phyloP scores from a whole-genome alignment of 2,329 filamentous ascomycete genomes.

The Fusarium staphyleae region DNA sequence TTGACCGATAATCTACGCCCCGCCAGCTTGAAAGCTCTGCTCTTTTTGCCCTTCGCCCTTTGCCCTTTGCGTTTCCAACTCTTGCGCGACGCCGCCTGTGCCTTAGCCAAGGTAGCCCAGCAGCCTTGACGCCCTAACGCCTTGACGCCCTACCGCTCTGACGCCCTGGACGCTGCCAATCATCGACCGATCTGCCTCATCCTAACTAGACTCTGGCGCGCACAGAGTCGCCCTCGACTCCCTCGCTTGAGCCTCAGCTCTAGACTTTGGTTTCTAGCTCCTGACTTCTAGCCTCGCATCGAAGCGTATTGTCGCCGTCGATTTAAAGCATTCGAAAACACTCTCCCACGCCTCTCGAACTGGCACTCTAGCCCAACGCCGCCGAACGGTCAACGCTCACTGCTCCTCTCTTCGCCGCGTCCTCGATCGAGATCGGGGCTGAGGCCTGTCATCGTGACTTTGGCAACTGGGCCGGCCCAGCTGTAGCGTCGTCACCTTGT shows the following conservation, averaged over 20 bases:
- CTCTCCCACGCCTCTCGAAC: slow-evolving; percentile 7
- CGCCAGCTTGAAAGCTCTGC: slow-evolving; percentile 12
- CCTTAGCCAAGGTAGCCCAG: slow-evolving; percentile 20
- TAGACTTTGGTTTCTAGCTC: slow-evolving; percentile 27
- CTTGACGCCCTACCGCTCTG: slow-evolving; percentile 35
- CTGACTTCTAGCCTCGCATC: slow-evolving; percentile 30
- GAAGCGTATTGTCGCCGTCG: slow-evolving; percentile 25
- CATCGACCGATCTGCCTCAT: slow-evolving; percentile 40
- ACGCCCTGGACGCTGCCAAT: slow-evolving; percentile 42
- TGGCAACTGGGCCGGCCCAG: slow-evolving; percentile 42
- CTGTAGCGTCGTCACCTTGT: slow-evolving; percentile 33
- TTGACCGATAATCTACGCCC: slow-evolving; percentile 24
- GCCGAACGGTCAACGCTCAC: slow-evolving; percentile 24
- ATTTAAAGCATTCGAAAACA: slow-evolving; percentile 4
- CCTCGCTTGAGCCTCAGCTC: slow-evolving; percentile 32
- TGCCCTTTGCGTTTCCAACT: slow-evolving; percentile 13
- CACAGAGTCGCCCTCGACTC: slow-evolving; percentile 35
- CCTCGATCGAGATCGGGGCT: slow-evolving; percentile 32
- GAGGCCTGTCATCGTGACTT: slow-evolving; percentile 37
- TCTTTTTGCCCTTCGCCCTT: slow-evolving; percentile 1
- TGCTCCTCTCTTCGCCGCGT: slow-evolving; percentile 22
- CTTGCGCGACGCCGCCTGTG: slow-evolving; percentile 27
- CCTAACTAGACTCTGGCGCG: slow-evolving; percentile 29
- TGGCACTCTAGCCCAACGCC: slow-evolving; percentile 16
- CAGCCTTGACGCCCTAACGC: slow-evolving; percentile 35